Evolutionary conservation across 2,329 filamentous ascomycete species (phyloP), one percentile per base, ranked within the genome.

Genomic region (Aspergillus fumigatiaffinis): DNA sequence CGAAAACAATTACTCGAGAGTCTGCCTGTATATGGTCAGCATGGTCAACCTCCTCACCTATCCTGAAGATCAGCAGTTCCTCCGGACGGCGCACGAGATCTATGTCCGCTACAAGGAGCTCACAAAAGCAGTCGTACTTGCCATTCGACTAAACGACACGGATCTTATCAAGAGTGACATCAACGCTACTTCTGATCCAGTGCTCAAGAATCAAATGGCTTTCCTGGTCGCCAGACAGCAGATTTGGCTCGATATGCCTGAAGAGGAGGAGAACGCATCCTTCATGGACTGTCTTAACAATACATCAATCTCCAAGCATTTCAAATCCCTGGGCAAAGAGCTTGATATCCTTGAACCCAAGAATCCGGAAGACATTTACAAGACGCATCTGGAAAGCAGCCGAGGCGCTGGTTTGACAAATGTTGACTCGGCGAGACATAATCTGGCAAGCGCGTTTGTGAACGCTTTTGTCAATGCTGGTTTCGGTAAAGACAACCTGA

Each of bases 31-130:
- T 79, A 96, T 99, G 88, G 91, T 96, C 67, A 96, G 91, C 80
- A 97, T 97, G 90, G 94, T 99, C 65, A 96, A 94, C 71, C 85
- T 99, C 21, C 86, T 99, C 73, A 97, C 94, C 54, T 97, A 96
- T 71, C 94, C 94, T 47, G 94, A 99, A 76, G 97, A 99, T 76
- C 91, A 97, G 72, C 87, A 90, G 68, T 97, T 99, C 77, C 87
- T 99, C 59, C 88, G 87, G 63, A 96, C 93, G 7, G 92, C 93
- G 50, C 94, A 97, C 78, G 84, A 88, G 62, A 95, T 99, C 71
- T 99, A 99, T 79, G 88, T 92, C 67, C 84, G 90, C 66, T 96
- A 97, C 80, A 90, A 94, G 69, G 91, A 97, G 73, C 87, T 92
- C 66, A 89, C 93, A 3, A 92, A 97, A 74, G 95, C 95, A 3